Conservation (phyloP, 2,329 filamentous ascomycete species). For the Pestalotiopsis sp. region DNA sequence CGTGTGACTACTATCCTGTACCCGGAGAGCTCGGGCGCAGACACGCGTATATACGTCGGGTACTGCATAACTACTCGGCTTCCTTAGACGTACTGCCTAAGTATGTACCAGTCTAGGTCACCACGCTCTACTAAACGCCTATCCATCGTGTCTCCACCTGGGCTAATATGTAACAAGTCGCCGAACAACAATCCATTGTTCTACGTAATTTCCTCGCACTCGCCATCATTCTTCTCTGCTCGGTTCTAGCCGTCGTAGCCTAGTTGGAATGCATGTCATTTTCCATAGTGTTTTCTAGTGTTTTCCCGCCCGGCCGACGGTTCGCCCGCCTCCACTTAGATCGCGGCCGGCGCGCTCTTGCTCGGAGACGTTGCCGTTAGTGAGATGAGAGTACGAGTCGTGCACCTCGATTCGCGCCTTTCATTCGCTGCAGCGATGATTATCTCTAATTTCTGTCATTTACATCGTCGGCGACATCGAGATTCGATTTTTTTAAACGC, state of each 20-base stretch:
- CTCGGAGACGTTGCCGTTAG: constrained; percentile 1
- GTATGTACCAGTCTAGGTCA: no score
- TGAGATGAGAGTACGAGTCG: background rate
- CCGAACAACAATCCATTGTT: no score
- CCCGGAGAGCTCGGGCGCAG: no score
- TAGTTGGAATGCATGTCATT: constrained; percentile 8
- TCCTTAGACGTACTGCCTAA: no score
- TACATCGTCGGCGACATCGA: background rate
- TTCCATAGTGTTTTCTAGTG: background rate
- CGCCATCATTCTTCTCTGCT: background rate
- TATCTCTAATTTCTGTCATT: background rate
- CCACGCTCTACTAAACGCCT: no score
- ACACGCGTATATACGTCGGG: no score
- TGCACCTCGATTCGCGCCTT: background rate
- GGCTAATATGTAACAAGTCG: no score
- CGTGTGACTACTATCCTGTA: no score
- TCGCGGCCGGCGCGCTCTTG: background rate
- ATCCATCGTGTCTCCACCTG: no score
- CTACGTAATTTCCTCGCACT: no score
- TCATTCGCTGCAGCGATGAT: background rate
- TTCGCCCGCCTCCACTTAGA: background rate
- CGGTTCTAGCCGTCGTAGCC: constrained; percentile 1
- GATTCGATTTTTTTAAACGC: background rate
- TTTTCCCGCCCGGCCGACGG: background rate
- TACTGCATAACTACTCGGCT: no score